Percentiles rank a stretch among this genome's conserved stretches.
Conservation (phyloP, 2,329 filamentous ascomycete genomes). For the Fusarium sambucinum region DNA sequence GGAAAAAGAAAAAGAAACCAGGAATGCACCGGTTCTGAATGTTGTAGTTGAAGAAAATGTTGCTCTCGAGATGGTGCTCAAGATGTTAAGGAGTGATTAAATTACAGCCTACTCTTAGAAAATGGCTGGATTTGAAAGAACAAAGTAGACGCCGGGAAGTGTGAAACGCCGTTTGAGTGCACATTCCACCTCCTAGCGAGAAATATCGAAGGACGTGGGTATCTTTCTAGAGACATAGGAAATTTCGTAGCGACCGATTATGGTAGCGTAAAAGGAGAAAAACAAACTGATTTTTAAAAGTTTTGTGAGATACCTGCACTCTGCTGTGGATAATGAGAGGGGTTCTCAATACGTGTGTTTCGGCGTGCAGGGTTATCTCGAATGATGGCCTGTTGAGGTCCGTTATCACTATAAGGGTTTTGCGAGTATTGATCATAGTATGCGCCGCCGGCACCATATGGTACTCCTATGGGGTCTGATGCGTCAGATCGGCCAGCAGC, state of each 20-base stretch:
- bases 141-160: conserved; percentile 35
- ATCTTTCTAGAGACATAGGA: conserved; percentile 44
- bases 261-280: conserved; percentile 3
- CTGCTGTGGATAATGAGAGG: conserved; percentile 89
- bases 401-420: conserved; percentile 65
- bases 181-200: conserved; percentile 48
- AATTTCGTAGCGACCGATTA: conserved; percentile 30
- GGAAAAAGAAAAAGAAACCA: conserved; percentile 10
- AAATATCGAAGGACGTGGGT: conserved; percentile 47
- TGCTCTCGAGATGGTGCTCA: background rate
- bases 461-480: conserved; percentile 65
- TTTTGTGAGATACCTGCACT: conserved; percentile 97
- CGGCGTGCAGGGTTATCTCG: conserved; percentile 91
- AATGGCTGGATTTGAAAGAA: conserved; percentile 2
- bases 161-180: conserved; percentile 37
- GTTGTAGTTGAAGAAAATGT: conserved; percentile 7
- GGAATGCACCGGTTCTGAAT: conserved; percentile 18
- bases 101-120: conserved; percentile 6
- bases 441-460: conserved; percentile 61
- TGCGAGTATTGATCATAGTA: conserved; percentile 72
- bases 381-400: conserved; percentile 74
- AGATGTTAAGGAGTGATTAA: conserved; percentile 33
- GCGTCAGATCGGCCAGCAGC: conserved; percentile 80
- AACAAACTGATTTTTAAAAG: conserved; percentile 69
- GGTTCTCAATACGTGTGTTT: conserved; percentile 95